These are phyloP conservation scores for Sporodiniella umbellata DNA, from an alignment of 371 early-diverging fungal species.

Conservation along the genomic window DNA sequence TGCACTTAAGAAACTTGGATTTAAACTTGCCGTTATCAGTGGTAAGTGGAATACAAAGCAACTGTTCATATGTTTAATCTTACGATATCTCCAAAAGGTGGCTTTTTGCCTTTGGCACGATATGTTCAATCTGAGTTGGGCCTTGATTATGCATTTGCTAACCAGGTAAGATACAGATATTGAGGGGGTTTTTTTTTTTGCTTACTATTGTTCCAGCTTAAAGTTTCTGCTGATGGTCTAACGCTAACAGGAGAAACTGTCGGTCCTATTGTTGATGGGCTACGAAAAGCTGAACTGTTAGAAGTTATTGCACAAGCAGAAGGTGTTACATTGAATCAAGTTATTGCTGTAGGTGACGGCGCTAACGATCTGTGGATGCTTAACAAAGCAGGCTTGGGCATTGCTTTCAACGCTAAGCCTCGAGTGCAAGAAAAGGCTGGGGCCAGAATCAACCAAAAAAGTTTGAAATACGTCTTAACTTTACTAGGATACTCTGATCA, in stretches of 20 bases:
- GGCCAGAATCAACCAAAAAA: slow-evolving; percentile 89
- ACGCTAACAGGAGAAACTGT: slow-evolving; percentile 81
- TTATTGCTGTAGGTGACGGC: slow-evolving; percentile 99
- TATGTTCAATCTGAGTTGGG: slow-evolving; percentile 88
- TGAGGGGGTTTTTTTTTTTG: neutral
- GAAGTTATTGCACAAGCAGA: slow-evolving; percentile 94
- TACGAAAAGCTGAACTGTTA: slow-evolving; percentile 90
- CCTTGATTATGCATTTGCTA: slow-evolving; percentile 96
- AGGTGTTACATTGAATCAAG: slow-evolving; percentile 79
- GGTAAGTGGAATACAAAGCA: slow-evolving; percentile 47
- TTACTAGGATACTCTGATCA: slow-evolving; percentile 48
- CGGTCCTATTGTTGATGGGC: slow-evolving; percentile 89
- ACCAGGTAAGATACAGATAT: slow-evolving; percentile 56
- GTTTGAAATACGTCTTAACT: slow-evolving; percentile 74
- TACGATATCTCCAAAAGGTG: too few relatives aligned
- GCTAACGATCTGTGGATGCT: slow-evolving; percentile 99
- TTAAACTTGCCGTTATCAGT: slow-evolving; percentile 92
- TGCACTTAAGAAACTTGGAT: slow-evolving; percentile 87
- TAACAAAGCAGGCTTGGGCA: slow-evolving; percentile 93
- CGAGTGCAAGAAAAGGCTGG: slow-evolving; percentile 83
- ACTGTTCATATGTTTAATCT: too few relatives aligned
- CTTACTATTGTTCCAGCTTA: slow-evolving; percentile 44
- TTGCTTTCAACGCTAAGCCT: slow-evolving; percentile 99
- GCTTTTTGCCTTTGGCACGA: slow-evolving; percentile 89
- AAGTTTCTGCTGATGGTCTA: slow-evolving; percentile 79